Evolutionary conservation across 2,329 filamentous ascomycete species (phyloP).

Genomic region (Penicillium sclerotiorum): DNA sequence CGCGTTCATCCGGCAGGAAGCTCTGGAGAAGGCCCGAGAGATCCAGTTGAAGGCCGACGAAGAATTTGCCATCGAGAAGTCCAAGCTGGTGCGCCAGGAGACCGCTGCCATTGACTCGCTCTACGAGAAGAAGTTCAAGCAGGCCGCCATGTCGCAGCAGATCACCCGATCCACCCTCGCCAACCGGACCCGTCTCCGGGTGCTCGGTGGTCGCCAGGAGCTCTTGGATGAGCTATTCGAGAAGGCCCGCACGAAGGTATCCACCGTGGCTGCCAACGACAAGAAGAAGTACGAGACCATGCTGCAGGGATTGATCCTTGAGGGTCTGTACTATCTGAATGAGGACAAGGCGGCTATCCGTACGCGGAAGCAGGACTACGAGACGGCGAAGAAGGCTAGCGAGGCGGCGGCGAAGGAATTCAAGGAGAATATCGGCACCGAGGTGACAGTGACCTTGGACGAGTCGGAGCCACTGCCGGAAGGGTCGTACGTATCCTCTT

Average conservation of each 20-base stretch:
- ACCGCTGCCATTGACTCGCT: slow-evolving; percentile 86
- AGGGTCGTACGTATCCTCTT: slow-evolving; percentile 68
- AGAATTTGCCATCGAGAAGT: slow-evolving; percentile 98
- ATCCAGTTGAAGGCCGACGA: slow-evolving; percentile 98
- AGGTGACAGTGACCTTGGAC: slow-evolving; percentile 71
- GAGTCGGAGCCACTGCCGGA: slow-evolving; percentile 79
- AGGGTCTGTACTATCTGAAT: slow-evolving; percentile 85
- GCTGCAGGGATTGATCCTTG: slow-evolving; percentile 79
- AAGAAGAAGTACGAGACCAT: slow-evolving; percentile 69
- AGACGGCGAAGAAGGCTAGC: slow-evolving; percentile 74
- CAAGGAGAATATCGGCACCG: slow-evolving; percentile 73
- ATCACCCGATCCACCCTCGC: slow-evolving; percentile 94
- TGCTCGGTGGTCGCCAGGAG: slow-evolving; percentile 85
- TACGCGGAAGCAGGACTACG: slow-evolving; percentile 77
- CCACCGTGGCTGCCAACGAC: slow-evolving; percentile 58
- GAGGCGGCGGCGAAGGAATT: slow-evolving; percentile 78
- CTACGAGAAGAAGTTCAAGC: slow-evolving; percentile 99
- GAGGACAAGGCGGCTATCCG: slow-evolving; percentile 77
- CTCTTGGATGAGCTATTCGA: slow-evolving; percentile 90
- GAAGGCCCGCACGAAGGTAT: slow-evolving; percentile 71
- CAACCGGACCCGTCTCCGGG: slow-evolving; percentile 92
- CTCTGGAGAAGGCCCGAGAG: slow-evolving; percentile 92
- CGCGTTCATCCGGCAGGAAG: slow-evolving; percentile 99
- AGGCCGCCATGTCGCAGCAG: slow-evolving; percentile 97
- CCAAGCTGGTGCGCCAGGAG: slow-evolving; percentile 95